Evolutionary conservation across 1,284 basidiomycete genomes (phyloP), one percentile per base, ranked within the genome.

Genomic region (Coriolopsis trogii): DNA sequence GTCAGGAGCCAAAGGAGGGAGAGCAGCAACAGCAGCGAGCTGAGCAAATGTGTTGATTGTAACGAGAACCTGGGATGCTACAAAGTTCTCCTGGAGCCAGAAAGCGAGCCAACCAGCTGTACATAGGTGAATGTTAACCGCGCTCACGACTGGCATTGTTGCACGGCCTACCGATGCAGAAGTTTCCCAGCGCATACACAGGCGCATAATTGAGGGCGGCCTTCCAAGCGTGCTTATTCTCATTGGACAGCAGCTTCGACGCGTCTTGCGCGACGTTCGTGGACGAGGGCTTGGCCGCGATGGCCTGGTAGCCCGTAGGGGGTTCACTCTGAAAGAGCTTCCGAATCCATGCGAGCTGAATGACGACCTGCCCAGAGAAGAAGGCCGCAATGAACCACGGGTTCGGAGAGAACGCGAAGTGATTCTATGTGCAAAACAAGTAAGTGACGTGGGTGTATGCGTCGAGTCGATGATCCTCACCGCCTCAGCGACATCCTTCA

Each of bases 321-420:
- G 51, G 50, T 16, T 56, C 43, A 20, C 53, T 10, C 18, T 38
- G 15, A 55, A 62, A 68, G 20, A 71, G 56, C 53, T 66, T 53
- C 30, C 60, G 61, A 29, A 71, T 61, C 70, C 69, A 70, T 9
- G 59, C 60, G 1, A 66, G 47, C 50, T 72, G 70, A 6, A 68
- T 39, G 25, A 68, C 49, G 13, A 63, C 57, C 51, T 72, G 69
- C 9, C 68, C 55, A 0, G 66, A 64, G 60, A 71, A 71, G 62
- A 71, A 70, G 2, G 64, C 67, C 4, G 63, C 67, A 40, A 73
- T 69, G 59, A 71, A 70, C 57, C 56, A 63, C 0, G 68, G 67
- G 51, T 70, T 66, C 20, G 69, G 67, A 1, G 70, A 73, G 56
- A 69, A 70, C 2, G 69, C 71, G 28, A 66, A 71, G 42, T 72